These are phyloP conservation scores for Fraxinus ornus DNA, from an alignment of 305 asterid species.

Conservation along the genomic window DNA sequence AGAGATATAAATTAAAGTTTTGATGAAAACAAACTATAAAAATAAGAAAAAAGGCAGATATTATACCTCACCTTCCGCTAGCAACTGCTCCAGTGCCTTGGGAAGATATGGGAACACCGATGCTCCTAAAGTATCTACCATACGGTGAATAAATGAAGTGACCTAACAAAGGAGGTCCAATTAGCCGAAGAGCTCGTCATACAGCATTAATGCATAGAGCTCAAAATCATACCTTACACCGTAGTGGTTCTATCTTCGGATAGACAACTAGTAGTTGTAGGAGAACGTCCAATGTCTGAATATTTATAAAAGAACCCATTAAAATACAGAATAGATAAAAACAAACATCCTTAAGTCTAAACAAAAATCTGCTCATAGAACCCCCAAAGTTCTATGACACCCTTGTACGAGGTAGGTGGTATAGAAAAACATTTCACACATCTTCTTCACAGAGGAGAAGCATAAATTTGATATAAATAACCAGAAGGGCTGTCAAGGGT, in stretches of 20 bases:
- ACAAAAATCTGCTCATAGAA: not conserved
- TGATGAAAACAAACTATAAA: not conserved
- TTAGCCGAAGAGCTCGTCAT: constrained; percentile 18
- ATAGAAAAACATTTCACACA: not conserved
- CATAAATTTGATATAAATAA: not conserved
- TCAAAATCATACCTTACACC: constrained; percentile 66
- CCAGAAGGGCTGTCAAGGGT: not conserved
- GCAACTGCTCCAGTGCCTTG: constrained; percentile 84
- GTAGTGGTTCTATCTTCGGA: constrained; percentile 73
- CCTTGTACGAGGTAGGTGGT: not conserved
- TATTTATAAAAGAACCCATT: constrained; percentile 29
- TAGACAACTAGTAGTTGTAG: constrained; percentile 77
- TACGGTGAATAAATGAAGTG: constrained; percentile 91
- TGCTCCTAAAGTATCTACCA: constrained; percentile 90
- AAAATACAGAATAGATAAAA: constrained; percentile 11
- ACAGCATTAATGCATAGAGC: constrained; percentile 11
- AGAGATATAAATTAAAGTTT: not conserved
- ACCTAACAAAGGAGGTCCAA: constrained; percentile 48
- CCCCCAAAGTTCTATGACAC: not conserved
- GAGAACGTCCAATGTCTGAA: constrained; percentile 82
- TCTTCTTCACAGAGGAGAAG: not conserved
- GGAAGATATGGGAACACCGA: constrained; percentile 92
- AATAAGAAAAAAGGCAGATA: constrained; percentile 8
- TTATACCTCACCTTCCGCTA: constrained; percentile 84
- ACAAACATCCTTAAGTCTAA: not conserved